A percentile compares a stretch with the other conserved stretches of the same genome.
These are phyloP conservation scores for Aspergillus homomorphus DNA, from an alignment of 495 filamentous ascomycete species.

Conservation along the genomic window DNA sequence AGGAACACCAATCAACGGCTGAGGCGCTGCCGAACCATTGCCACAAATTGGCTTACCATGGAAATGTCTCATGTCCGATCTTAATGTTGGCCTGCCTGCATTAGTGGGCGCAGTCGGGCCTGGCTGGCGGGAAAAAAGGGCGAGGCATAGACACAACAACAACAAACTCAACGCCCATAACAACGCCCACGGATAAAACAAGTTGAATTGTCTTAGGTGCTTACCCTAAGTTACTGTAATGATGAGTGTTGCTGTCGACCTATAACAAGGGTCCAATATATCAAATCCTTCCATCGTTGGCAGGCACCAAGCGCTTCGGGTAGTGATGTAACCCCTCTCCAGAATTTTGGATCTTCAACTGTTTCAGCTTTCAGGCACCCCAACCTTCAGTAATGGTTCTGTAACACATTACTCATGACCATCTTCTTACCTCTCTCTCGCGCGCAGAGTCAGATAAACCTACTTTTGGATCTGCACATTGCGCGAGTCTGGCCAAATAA, in stretches of 20 bases:
- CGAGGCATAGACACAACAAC: background rate
- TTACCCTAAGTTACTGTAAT: background rate
- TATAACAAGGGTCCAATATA: background rate
- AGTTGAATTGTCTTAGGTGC: background rate
- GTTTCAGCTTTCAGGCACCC: background rate
- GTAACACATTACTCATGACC: background rate
- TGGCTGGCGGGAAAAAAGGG: background rate
- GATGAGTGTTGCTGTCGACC: background rate
- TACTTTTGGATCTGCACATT: background rate
- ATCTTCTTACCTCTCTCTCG: background rate
- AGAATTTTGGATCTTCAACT: background rate
- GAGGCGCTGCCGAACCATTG: slow-evolving; percentile 10
- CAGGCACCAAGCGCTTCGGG: background rate
- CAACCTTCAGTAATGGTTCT: background rate
- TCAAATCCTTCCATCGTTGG: background rate
- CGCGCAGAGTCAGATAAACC: background rate
- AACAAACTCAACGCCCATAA: background rate
- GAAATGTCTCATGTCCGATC: slow-evolving; percentile 22
- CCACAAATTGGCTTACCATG: slow-evolving; percentile 17
- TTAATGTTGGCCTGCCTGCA: slow-evolving; percentile 11
- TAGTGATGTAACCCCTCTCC: background rate
- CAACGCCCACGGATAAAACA: no score
- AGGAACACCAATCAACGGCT: slow-evolving; percentile 24
- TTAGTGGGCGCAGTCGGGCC: slow-evolving; percentile 1
- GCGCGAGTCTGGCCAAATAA: background rate